Conservation (phyloP, 1,139 yeast genomes). For the Zhuliangozyma blackwelliae region DNA sequence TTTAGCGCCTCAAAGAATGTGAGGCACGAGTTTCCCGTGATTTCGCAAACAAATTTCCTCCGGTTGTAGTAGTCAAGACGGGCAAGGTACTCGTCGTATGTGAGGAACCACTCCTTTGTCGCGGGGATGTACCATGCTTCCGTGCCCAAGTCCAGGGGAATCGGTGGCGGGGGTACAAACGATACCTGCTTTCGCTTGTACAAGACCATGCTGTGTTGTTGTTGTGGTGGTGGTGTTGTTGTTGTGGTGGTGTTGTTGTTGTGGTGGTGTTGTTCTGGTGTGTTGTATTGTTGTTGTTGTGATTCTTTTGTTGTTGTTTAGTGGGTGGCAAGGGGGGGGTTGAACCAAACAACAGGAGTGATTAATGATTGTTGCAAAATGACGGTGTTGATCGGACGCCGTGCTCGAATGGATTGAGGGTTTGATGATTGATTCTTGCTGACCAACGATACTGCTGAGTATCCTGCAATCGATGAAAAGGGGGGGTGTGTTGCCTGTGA, state of each 20-base stretch:
- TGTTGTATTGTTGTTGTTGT: too few relatives aligned
- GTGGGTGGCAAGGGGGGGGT: too few relatives aligned
- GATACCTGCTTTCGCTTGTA: conserved; percentile 70
- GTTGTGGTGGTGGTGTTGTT: background rate
- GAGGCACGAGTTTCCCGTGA: conserved; percentile 88
- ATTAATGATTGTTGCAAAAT: too few relatives aligned
- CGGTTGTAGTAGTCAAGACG: conserved; percentile 69
- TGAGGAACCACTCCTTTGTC: conserved; percentile 82
- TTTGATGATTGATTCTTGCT: too few relatives aligned
- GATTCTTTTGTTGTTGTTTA: too few relatives aligned
- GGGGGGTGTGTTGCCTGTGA: too few relatives aligned
- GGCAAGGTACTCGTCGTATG: conserved; percentile 69
- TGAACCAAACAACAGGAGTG: too few relatives aligned
- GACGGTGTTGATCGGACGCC: too few relatives aligned
- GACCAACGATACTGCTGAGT: too few relatives aligned
- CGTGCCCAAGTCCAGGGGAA: conserved; percentile 50
- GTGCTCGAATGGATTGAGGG: too few relatives aligned
- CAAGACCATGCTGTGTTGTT: conserved; percentile 45
- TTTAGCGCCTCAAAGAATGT: conserved; percentile 86
- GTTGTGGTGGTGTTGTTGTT: background rate
- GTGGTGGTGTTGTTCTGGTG: too few relatives aligned
- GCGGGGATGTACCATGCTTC: conserved; percentile 76
- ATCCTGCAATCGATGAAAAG: too few relatives aligned
- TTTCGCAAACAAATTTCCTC: conserved; percentile 88
- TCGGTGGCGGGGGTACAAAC: conserved; percentile 49